These are phyloP conservation scores for Paramecium sexaurelia DNA, from an alignment of 73 alveolate genomes.

Conservation along the genomic window DNA sequence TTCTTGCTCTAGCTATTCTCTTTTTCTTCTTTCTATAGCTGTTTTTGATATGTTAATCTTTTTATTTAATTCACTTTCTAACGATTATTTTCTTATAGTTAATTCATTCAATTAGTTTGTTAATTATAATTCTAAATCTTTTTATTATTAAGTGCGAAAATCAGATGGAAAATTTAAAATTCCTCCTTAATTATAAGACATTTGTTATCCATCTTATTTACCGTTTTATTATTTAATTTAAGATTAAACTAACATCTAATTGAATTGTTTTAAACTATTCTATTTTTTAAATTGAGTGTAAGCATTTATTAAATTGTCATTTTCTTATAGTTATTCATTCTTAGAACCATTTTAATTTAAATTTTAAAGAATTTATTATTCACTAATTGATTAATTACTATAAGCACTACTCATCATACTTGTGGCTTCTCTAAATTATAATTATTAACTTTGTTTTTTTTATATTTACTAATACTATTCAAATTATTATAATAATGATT, in stretches of 20 bases:
- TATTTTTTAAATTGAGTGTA: slow-evolving; percentile 13
- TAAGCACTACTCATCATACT: slow-evolving; percentile 15
- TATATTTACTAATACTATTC: not conserved
- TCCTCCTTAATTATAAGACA: not conserved
- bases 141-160: not conserved
- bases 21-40: slow-evolving; percentile 3
- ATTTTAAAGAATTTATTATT: not conserved
- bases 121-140: not conserved
- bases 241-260: not conserved
- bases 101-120: not conserved
- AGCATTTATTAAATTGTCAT: not conserved
- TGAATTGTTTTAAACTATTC: not conserved
- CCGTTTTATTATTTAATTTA: not conserved
- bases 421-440: not conserved
- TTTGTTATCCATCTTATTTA: not conserved
- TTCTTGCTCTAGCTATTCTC: slow-evolving; percentile 5
- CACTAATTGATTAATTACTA: not conserved
- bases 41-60: not conserved
- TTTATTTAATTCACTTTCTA: slow-evolving; percentile 54
- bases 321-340: not conserved
- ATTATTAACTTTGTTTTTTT: not conserved
- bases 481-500: slow-evolving; percentile 1
- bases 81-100: not conserved
- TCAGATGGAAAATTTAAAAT: slow-evolving; percentile 47
- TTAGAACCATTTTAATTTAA: not conserved